Evolutionary conservation across 345 rosid genomes (phyloP), one percentile per base, ranked within the genome.

Genomic region (Balakata baccata): DNA sequence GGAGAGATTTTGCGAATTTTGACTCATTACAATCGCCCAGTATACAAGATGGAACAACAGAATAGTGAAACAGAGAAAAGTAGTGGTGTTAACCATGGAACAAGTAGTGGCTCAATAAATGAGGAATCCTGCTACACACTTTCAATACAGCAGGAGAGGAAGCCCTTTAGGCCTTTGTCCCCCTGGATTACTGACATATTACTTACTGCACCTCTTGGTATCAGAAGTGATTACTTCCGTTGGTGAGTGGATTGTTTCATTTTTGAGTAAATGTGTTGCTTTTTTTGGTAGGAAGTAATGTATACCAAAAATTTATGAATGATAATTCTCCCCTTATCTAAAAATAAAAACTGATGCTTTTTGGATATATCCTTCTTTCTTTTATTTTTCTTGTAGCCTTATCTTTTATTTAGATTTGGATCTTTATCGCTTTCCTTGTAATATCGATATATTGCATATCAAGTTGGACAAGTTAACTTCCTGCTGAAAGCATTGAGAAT

Each of bases 11-110:
- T 94, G 85, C 90, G 98, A 77, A 87, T 92, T 78, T 83, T 94
- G 82, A 94, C 98, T 70, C 98, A 90, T 84, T 94, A 94, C 85
- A 94, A 94, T 74, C 97, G 98, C 64, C 98, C 98, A n/a, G 83
- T 94, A 71, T 94, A 85, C 77, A 92, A 92, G 84, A 75, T 67
- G 47, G 96, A 93, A 78, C 87, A 78, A 3, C 91, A 78, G 67
- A 86, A 73, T 74, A 75, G 86, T 74, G 92, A 88, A 68, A 79
- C 75, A 38, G 93, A 85, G 64, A 86, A 83, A 85, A 86, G 83
- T 69, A 68, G 69, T 47, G 78, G 81, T 77, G 79, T 85, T 58
- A 80, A 87, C 79, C 72, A 73, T 53, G 85, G 89, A 52, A 76
- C 84, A 0, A 83, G 85, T 25, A 84, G 87, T 73, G 80, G 75